Percentiles rank a stretch among this genome's conserved stretches.
These are phyloP conservation scores for Aquilaria agallochum DNA, from an alignment of 441 rosid species.

Conservation along the genomic window DNA sequence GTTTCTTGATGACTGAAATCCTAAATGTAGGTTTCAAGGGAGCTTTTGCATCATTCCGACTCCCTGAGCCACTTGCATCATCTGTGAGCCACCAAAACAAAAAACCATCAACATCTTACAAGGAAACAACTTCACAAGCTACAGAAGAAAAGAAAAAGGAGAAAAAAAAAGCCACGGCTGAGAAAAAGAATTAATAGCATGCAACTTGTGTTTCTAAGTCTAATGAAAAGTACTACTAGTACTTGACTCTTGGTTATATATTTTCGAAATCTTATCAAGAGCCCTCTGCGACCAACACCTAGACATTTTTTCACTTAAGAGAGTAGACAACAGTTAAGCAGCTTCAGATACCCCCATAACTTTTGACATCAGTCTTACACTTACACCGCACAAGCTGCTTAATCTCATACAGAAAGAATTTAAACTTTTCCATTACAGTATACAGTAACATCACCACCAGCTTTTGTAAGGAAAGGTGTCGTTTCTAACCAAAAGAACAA, in stretches of 20 bases:
- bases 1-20: slow-evolving; percentile 52
- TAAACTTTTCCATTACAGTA: neutral
- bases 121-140: neutral
- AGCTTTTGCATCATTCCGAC: slow-evolving; percentile 20
- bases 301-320: too few species aligned
- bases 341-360: neutral
- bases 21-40: slow-evolving; percentile 23
- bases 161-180: neutral
- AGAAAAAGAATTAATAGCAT: neutral
- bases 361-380: neutral
- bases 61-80: slow-evolving; percentile 22
- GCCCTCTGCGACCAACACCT: too few species aligned
- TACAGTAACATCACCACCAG: too few species aligned
- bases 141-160: neutral
- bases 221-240: neutral
- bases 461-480: neutral
- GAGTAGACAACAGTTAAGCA: too few species aligned
- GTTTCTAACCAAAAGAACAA: neutral
- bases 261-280: too few species aligned
- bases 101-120: neutral
- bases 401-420: neutral
- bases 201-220: neutral
- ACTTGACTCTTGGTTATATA: too few species aligned
- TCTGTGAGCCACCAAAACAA: slow-evolving; percentile 22
- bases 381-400: neutral